phyloP scores from a whole-genome alignment of 139 green algal species.

The Coelastrella sp. region DNA sequence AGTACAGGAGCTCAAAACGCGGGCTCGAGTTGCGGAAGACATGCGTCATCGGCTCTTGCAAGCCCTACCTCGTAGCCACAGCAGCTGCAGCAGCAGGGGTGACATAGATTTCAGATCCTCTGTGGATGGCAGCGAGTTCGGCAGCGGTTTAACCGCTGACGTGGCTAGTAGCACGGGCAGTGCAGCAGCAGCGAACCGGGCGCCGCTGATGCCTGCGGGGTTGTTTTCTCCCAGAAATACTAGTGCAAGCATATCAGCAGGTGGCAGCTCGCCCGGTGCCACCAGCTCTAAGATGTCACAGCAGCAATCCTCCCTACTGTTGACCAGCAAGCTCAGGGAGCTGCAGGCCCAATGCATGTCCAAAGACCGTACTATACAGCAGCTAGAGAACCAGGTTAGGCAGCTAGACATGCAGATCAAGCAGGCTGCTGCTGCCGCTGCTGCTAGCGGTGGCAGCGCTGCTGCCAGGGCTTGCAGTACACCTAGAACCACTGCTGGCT shows the following conservation, averaged over 20 bases:
- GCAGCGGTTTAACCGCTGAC: no score
- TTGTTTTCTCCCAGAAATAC: conserved; percentile 5
- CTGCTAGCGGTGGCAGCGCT: neutral
- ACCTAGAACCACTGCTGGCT: neutral
- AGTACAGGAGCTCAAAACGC: conserved; percentile 6
- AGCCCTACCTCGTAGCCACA: neutral
- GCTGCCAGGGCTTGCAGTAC: neutral
- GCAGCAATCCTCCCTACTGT: neutral
- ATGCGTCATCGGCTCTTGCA: neutral
- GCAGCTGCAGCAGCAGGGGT: conserved; percentile 26
- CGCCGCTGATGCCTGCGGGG: conserved; percentile 1
- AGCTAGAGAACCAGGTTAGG: conserved; percentile 3
- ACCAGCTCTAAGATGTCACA: neutral
- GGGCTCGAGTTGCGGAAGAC: neutral
- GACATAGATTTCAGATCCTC: neutral
- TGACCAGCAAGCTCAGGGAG: neutral
- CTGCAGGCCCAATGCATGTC: neutral
- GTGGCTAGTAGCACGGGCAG: neutral
- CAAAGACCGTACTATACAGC: neutral
- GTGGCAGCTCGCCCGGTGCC: neutral
- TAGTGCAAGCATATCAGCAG: neutral
- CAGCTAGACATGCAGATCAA: conserved; percentile 27
- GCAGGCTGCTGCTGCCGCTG: neutral
- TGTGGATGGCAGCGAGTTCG: neutral
- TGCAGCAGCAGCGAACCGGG: neutral